A percentile compares a stretch with the other conserved stretches of the same genome.
phyloP scores from a whole-genome alignment of 768 basidiomycete species.

The Trametes cinnabarina region DNA sequence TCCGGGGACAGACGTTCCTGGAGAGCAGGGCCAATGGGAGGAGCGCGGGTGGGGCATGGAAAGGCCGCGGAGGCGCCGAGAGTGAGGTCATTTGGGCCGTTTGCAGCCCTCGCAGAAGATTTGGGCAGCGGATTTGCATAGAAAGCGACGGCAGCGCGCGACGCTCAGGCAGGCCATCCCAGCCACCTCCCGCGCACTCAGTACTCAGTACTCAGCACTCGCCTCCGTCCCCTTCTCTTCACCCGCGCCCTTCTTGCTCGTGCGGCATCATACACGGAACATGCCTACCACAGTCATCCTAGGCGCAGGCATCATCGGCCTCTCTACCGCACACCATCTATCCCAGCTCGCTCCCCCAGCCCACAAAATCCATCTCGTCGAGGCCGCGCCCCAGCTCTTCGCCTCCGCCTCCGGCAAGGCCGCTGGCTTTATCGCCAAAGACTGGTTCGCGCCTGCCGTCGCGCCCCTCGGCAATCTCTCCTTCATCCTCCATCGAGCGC shows the following conservation, averaged over 20 bases:
- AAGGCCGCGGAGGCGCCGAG: conserved; percentile 1
- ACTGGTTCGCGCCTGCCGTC: conserved; percentile 36
- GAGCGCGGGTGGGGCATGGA: not conserved
- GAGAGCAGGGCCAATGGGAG: conserved; percentile 1
- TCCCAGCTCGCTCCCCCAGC: conserved; percentile 25
- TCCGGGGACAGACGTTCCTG: not conserved
- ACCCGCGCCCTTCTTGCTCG: not conserved
- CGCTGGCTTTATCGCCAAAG: conserved; percentile 44
- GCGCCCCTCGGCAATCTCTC: conserved; percentile 34
- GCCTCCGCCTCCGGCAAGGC: conserved; percentile 35
- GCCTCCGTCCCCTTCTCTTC: not conserved
- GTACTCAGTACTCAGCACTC: not conserved
- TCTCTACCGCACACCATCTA: conserved; percentile 43
- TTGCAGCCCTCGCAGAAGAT: not conserved
- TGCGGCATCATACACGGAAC: conserved; percentile 15
- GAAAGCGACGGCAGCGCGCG: not conserved
- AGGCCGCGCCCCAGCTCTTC: conserved; percentile 39
- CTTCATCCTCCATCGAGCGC: conserved; percentile 37
- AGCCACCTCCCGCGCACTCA: not conserved
- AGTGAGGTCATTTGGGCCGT: not conserved
- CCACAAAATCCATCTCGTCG: conserved; percentile 41
- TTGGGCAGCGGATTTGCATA: not conserved
- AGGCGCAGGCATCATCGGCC: conserved; percentile 48
- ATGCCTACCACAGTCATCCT: conserved; percentile 41
- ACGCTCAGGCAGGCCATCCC: no score